These are phyloP conservation scores for Lecanosticta acicola DNA, from an alignment of 2,329 filamentous ascomycete genomes.

Conservation along the genomic window DNA sequence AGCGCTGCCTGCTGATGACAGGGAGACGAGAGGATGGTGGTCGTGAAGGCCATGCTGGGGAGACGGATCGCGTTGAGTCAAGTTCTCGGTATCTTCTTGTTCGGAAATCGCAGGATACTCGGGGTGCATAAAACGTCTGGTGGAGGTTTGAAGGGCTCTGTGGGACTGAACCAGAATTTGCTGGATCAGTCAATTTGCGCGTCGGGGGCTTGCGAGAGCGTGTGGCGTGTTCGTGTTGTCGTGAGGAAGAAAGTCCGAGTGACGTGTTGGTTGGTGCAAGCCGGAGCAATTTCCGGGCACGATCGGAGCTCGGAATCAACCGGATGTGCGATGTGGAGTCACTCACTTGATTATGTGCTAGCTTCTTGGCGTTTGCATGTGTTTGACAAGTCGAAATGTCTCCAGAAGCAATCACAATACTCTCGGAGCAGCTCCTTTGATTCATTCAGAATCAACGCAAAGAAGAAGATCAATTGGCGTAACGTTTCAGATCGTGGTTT, in stretches of 20 bases:
- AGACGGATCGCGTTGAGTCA: constrained; percentile 33
- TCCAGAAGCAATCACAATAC: not conserved
- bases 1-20: constrained; percentile 35
- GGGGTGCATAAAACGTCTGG: constrained; percentile 60
- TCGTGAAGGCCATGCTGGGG: constrained; percentile 56
- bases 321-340: not conserved
- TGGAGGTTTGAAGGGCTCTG: constrained; percentile 28
- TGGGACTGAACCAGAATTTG: constrained; percentile 52
- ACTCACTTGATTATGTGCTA: not conserved
- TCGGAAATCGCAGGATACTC: constrained; percentile 49
- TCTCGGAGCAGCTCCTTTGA: not conserved
- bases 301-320: not conserved
- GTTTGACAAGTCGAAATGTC: not conserved
- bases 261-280: not conserved
- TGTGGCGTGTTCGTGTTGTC: constrained; percentile 9
- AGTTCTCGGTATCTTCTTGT: constrained; percentile 39
- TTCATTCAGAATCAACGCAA: not conserved
- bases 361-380: not conserved
- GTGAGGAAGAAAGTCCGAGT: constrained; percentile 1
- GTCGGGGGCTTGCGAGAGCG: constrained; percentile 9
- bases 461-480: not conserved
- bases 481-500: not conserved
- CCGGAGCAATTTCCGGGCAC: too few species aligned
- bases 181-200: constrained; percentile 46
- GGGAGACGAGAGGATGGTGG: constrained; percentile 43